Percentiles rank a stretch among this genome's conserved stretches.
phyloP scores from a whole-genome alignment of 768 basidiomycete species.

The Gloeostereum incarnatum region DNA sequence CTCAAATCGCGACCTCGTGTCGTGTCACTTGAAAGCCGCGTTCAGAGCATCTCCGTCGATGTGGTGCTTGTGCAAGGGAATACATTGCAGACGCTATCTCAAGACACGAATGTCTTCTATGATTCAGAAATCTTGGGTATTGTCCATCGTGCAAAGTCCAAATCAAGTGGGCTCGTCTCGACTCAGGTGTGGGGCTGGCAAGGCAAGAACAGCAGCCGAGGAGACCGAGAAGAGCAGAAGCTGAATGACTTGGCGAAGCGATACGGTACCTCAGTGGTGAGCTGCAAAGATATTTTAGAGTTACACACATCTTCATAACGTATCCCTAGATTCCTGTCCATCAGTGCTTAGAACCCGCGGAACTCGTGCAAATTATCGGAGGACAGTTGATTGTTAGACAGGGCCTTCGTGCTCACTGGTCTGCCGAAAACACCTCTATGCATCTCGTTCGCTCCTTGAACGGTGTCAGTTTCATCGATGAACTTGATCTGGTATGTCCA shows the following conservation, averaged over 20 bases:
- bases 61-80: constrained; percentile 50
- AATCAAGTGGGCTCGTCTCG: constrained; percentile 51
- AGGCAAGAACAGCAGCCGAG: constrained; percentile 43
- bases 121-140: constrained; percentile 64
- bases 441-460: constrained; percentile 51
- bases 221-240: constrained; percentile 58
- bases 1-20: constrained; percentile 18
- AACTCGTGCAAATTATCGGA: constrained; percentile 56
- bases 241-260: constrained; percentile 62
- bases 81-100: constrained; percentile 34
- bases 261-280: constrained; percentile 58
- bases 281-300: constrained; percentile 14
- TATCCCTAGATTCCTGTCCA: constrained; percentile 30
- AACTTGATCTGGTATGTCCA: constrained; percentile 55
- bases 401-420: constrained; percentile 71
- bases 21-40: constrained; percentile 21
- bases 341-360: constrained; percentile 57
- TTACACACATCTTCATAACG: neutral
- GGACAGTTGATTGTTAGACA: constrained; percentile 30
- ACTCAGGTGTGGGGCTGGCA: constrained; percentile 75
- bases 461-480: constrained; percentile 55
- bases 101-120: constrained; percentile 51
- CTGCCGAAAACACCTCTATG: constrained; percentile 75
- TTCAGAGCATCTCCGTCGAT: constrained; percentile 64
- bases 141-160: constrained; percentile 61